Evolutionary conservation across 495 filamentous ascomycete species (phyloP).

Genomic region (Clohesyomyces aquaticus): DNA sequence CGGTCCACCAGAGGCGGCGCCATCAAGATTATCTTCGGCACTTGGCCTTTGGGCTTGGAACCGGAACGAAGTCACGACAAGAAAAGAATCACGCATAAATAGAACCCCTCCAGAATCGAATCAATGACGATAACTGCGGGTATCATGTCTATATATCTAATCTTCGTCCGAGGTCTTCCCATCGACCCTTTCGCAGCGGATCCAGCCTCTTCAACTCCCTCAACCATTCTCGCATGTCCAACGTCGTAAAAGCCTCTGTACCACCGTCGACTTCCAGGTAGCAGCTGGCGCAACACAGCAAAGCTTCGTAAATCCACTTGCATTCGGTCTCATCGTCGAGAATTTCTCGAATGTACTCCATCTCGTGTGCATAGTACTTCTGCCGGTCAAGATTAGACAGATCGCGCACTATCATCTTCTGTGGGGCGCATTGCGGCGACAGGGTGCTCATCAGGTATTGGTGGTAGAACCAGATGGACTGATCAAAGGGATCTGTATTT

Average conservation of each 20-base stretch:
- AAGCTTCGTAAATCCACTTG: slow-evolving; percentile 50
- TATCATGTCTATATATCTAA: slow-evolving; percentile 31
- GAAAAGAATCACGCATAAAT: background rate
- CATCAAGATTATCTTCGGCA: slow-evolving; percentile 19
- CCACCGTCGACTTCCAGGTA: slow-evolving; percentile 42
- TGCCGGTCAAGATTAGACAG: slow-evolving; percentile 48
- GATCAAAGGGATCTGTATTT: slow-evolving; percentile 84
- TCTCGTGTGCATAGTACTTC: slow-evolving; percentile 43
- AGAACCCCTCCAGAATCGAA: background rate
- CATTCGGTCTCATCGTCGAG: slow-evolving; percentile 63
- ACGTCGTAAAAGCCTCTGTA: slow-evolving; percentile 37
- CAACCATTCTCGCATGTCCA: slow-evolving; percentile 47
- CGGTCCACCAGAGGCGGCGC: background rate
- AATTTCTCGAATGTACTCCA: slow-evolving; percentile 59
- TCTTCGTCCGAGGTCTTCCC: slow-evolving; percentile 44
- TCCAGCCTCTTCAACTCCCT: slow-evolving; percentile 44
- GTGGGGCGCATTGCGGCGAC: slow-evolving; percentile 40
- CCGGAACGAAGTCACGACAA: background rate
- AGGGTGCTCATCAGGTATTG: slow-evolving; percentile 73
- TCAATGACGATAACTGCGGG: background rate
- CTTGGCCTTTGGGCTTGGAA: slow-evolving; percentile 28
- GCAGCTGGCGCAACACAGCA: slow-evolving; percentile 36
- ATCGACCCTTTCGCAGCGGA: slow-evolving; percentile 47
- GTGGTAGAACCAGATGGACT: slow-evolving; percentile 96
- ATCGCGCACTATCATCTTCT: slow-evolving; percentile 64